Base-by-base conservation (phyloP, 169 alveolate species). In the Hepatocystis sp. region DNA sequence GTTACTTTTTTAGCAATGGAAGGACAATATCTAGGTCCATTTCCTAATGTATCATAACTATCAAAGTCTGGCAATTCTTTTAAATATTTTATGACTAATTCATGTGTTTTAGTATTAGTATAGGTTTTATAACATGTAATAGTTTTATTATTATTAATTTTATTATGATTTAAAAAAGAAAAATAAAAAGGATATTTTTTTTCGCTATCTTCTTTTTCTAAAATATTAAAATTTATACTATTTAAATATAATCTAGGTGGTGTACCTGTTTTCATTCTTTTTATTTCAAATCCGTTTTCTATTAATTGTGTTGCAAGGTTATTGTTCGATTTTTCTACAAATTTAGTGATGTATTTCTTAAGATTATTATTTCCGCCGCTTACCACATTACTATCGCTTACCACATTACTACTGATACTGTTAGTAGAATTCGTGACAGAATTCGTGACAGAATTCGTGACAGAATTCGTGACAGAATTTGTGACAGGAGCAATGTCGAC, bases 11-110 rank as follows among this genome's bases (percentile, higher is more conserved):
- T 84, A 36, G 96, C 95, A 13, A 97, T 93, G 0, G 98, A 94
- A 0, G 98, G 98, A 65, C 99, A 97, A 85, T 97, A 96, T 51
- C 99, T 46, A 3, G 99, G 99, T 32, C 98, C 98, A 15, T 95
- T 67, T 0, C 97, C 98, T 25, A 58, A 66, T n/a, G 93, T 91
- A 67, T 85, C 95, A 51, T 93, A 94, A 36, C 88, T 88, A 5
- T 84, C 95, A 61, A 84, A 94, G 19, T 89, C 91, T 0, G 97
- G 98, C 34, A 93, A 78, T 28, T 42, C 58, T 13, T 93, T 68
- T 71, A 91, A 46, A 63, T 94, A 88, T 34, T 86, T 85, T 55
- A 15, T 51, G 5, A 91, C 94, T 2, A 90, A 90, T 71, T 91
- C 90, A 85, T 95, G 97, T 0, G 98, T 94, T 32, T 67, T 28